Evolutionary conservation across 768 basidiomycete genomes (phyloP).

Genomic region (Kwoniella shandongensis): DNA sequence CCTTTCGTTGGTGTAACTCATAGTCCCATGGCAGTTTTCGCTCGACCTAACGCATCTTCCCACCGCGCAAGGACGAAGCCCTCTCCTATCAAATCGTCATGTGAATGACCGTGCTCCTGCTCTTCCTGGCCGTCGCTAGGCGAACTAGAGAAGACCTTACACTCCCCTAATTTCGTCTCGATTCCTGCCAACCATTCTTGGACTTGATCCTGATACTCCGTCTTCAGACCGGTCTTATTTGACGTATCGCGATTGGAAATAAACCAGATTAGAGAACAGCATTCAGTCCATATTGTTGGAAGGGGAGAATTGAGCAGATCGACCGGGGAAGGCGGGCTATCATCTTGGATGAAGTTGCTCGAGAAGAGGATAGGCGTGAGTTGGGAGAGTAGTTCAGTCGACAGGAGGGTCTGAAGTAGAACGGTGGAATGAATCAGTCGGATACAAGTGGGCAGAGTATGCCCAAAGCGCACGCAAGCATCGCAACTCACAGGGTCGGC

Average conservation of each 20-base stretch:
- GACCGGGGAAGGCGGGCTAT: slow-evolving; percentile 8
- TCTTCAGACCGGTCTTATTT: background rate
- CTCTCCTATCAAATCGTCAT: slow-evolving; percentile 4
- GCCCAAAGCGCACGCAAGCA: background rate
- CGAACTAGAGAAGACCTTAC: too few relatives aligned
- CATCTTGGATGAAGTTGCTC: slow-evolving; percentile 4
- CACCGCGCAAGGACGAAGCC: slow-evolving; percentile 16
- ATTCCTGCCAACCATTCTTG: slow-evolving; percentile 4
- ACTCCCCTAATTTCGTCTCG: slow-evolving; percentile 6
- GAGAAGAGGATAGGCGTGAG: slow-evolving; percentile 6
- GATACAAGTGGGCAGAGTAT: background rate
- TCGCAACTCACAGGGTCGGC: background rate
- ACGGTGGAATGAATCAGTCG: background rate
- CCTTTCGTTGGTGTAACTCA: too few relatives aligned
- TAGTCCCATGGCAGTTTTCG: background rate
- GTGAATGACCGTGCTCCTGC: background rate
- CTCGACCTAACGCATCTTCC: slow-evolving; percentile 19
- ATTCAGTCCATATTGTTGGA: slow-evolving; percentile 25
- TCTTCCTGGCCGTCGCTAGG: background rate
- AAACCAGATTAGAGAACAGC: slow-evolving; percentile 18
- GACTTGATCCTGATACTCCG: background rate
- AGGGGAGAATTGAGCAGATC: slow-evolving; percentile 15
- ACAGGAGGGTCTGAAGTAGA: slow-evolving; percentile 4
- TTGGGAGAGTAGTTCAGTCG: background rate
- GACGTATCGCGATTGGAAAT: background rate